Evolutionary conservation across 805 yeast species (phyloP).

Genomic region (Babjeviella inositovora): DNA sequence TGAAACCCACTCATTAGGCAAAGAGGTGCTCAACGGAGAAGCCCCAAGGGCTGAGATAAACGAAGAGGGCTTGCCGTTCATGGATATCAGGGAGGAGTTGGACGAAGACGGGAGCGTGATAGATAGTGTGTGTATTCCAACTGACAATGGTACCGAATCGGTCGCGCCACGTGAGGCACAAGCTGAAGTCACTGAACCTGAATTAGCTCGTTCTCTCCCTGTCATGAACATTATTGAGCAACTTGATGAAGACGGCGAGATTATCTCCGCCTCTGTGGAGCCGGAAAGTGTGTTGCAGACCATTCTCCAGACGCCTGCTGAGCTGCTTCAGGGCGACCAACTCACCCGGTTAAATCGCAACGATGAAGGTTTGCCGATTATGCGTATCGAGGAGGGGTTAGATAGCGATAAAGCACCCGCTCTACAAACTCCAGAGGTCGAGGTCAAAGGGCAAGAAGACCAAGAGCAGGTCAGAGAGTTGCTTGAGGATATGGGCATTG

Average conservation of each 20-base stretch:
- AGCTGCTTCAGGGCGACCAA: too few relatives aligned
- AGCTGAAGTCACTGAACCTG: constrained; percentile 3
- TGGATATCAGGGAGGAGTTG: constrained; percentile 74
- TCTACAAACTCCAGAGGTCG: constrained; percentile 1
- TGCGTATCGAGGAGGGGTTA: not conserved
- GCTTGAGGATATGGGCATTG: constrained; percentile 15
- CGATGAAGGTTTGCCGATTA: too few relatives aligned
- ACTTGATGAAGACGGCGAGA: constrained; percentile 2
- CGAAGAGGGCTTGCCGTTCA: constrained; percentile 41
- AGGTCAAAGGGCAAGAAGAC: constrained; percentile 5
- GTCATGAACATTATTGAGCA: constrained; percentile 7
- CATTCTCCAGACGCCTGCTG: too few relatives aligned
- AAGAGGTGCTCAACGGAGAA: constrained; percentile 1
- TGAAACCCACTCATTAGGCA: constrained; percentile 4
- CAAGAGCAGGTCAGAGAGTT: constrained; percentile 13
- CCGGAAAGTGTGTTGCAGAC: too few relatives aligned
- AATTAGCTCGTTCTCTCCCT: constrained; percentile 1
- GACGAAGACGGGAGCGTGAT: constrained; percentile 74
- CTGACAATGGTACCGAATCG: constrained; percentile 10
- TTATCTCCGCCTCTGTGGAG: constrained; percentile 2
- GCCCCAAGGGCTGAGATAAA: constrained; percentile 5
- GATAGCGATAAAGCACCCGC: not conserved
- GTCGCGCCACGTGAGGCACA: constrained; percentile 2
- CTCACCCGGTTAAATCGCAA: too few relatives aligned
- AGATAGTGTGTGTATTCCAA: constrained; percentile 18